Evolutionary conservation across 805 yeast genomes (phyloP).

Genomic region (Ogataea nitratoaversa): DNA sequence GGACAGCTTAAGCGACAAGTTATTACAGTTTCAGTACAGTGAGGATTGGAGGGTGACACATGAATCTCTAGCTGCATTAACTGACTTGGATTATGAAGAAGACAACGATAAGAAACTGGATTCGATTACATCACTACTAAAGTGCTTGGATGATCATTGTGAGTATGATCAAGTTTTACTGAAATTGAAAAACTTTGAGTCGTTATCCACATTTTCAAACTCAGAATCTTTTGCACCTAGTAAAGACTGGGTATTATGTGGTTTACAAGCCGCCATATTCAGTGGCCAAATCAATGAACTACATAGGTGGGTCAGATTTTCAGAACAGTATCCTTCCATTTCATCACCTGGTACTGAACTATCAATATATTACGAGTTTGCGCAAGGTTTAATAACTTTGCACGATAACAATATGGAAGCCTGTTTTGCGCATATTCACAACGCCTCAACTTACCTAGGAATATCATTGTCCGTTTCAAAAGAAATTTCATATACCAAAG

Average conservation of each 20-base stretch:
- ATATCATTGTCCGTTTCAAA: slow-evolving; percentile 46
- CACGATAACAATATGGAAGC: slow-evolving; percentile 29
- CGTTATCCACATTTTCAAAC: slow-evolving; percentile 13
- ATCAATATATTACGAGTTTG: slow-evolving; percentile 58
- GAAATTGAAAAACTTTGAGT: slow-evolving; percentile 38
- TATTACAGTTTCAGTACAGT: slow-evolving; percentile 76
- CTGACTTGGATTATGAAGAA: slow-evolving; percentile 32
- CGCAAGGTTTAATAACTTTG: slow-evolving; percentile 54
- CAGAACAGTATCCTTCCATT: slow-evolving; percentile 36
- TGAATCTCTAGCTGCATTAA: slow-evolving; percentile 71
- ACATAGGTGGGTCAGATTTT: slow-evolving; percentile 51
- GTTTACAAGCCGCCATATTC: slow-evolving; percentile 69
- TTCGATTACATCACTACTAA: slow-evolving; percentile 54
- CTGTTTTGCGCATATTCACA: slow-evolving; percentile 39
- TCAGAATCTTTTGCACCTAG: slow-evolving; percentile 28
- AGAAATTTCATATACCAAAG: slow-evolving; percentile 48
- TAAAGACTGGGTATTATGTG: slow-evolving; percentile 60
- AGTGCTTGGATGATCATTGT: slow-evolving; percentile 73
- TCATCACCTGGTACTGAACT: slow-evolving; percentile 47
- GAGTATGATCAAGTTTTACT: slow-evolving; percentile 62
- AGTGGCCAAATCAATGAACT: slow-evolving; percentile 52
- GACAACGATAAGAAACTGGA: slow-evolving; percentile 25
- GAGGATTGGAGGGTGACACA: slow-evolving; percentile 86
- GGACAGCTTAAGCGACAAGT: slow-evolving; percentile 66
- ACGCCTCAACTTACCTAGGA: slow-evolving; percentile 59